Evolutionary conservation across 2,329 filamentous ascomycete species (phyloP).

Genomic region (Fusarium citri): DNA sequence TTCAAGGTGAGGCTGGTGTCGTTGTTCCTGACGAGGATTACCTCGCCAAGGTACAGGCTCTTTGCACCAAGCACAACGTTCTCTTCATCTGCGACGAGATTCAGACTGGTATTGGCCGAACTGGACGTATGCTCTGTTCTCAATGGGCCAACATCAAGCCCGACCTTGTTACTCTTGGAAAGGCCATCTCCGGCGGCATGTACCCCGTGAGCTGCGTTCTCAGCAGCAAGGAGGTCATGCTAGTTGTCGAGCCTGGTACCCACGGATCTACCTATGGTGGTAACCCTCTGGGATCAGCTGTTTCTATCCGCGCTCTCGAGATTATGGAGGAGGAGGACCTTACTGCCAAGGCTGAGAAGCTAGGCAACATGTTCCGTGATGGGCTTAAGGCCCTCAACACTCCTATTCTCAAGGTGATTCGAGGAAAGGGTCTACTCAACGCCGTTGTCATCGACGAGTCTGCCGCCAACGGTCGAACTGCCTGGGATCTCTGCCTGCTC

Average conservation of each 20-base stretch:
- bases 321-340: conserved; percentile 92
- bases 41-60: conserved; percentile 79
- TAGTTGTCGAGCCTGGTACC: conserved; percentile 94
- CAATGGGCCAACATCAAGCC: conserved; percentile 97
- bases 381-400: conserved; percentile 80
- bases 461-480: conserved; percentile 84
- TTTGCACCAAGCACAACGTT: conserved; percentile 96
- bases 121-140: conserved; percentile 91
- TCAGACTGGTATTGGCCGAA: conserved; percentile 96
- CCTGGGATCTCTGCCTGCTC: conserved; percentile 96
- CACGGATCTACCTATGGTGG: conserved; percentile 99
- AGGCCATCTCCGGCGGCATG: conserved; percentile 98
- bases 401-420: conserved; percentile 83
- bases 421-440: conserved; percentile 94
- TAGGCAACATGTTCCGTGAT: conserved; percentile 86
- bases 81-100: conserved; percentile 98
- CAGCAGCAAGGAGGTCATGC: conserved; percentile 89
- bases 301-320: conserved; percentile 94
- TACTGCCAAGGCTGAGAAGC: conserved; percentile 81
- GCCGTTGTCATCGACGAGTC: conserved; percentile 95
- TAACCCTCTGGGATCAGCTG: conserved; percentile 93
- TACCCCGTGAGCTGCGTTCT: conserved; percentile 98
- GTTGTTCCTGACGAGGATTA: conserved; percentile 88
- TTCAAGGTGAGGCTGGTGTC: conserved; percentile 91
- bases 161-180: conserved; percentile 93